phyloP scores from a whole-genome alignment of 768 basidiomycete species.

The Lentinula sp. region DNA sequence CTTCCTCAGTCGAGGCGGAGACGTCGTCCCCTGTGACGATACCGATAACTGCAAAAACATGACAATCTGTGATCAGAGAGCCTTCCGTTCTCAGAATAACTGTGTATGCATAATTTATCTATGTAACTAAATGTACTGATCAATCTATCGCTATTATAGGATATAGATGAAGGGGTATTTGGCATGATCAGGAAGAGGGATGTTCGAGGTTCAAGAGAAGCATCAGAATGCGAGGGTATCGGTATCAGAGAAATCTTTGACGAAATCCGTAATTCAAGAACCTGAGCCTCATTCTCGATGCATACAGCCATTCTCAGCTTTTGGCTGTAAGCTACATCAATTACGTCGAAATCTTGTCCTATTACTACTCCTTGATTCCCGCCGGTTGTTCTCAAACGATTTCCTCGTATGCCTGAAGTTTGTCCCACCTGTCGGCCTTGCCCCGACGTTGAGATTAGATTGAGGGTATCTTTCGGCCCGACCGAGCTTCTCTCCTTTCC shows the following conservation, averaged over 20 bases:
- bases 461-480: no score
- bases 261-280: neutral
- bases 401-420: no score
- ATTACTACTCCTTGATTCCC: no score
- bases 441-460: no score
- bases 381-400: no score
- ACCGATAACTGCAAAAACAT: slow-evolving; percentile 29
- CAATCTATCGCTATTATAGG: neutral
- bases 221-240: slow-evolving; percentile 1
- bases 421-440: no score
- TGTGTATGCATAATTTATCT: slow-evolving; percentile 25
- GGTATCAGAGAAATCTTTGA: neutral
- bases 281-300: no score
- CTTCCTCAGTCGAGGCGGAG: slow-evolving; percentile 33
- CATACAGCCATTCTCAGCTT: no score
- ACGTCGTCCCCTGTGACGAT: slow-evolving; percentile 25
- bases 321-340: no score
- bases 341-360: no score
- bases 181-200: neutral
- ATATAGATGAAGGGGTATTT: neutral
- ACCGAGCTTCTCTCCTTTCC: no score
- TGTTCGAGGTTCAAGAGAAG: neutral
- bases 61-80: slow-evolving; percentile 38
- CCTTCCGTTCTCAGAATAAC: slow-evolving; percentile 35
- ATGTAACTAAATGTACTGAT: no score